Evolutionary conservation across 1,284 basidiomycete species (phyloP).

Genomic region (Microstroma glucosiphilum): DNA sequence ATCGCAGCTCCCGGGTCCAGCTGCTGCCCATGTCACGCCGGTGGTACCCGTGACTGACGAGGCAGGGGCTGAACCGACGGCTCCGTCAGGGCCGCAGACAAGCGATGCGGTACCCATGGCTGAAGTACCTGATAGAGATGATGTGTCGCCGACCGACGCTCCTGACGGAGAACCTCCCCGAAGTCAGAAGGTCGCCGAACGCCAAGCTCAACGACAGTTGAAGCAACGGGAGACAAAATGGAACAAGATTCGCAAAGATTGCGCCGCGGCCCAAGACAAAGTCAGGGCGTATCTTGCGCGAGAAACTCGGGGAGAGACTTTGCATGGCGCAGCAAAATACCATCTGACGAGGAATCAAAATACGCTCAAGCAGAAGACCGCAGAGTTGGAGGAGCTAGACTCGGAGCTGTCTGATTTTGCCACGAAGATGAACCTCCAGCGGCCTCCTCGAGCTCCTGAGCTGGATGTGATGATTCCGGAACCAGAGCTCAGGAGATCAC

Average conservation of each 20-base stretch:
- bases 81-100: too few relatives aligned
- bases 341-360: neutral
- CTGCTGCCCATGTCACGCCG: too few relatives aligned
- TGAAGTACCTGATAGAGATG: too few relatives aligned
- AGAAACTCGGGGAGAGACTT: neutral
- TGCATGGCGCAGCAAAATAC: neutral
- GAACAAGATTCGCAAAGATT: neutral
- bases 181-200: too few relatives aligned
- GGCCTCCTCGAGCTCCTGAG: neutral
- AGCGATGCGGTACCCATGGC: too few relatives aligned
- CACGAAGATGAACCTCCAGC: neutral
- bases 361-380: neutral
- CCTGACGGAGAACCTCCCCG: too few relatives aligned
- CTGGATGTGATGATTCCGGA: neutral
- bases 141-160: too few relatives aligned
- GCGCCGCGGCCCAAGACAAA: neutral
- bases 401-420: conserved; percentile 2
- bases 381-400: conserved; percentile 2
- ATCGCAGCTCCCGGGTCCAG: too few relatives aligned
- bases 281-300: neutral
- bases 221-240: neutral
- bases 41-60: too few relatives aligned
- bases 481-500: neutral
- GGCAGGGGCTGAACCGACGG: too few relatives aligned
- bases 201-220: neutral